Conservation (phyloP, 768 basidiomycete genomes). For the Boletus rufocinnamomeus region DNA sequence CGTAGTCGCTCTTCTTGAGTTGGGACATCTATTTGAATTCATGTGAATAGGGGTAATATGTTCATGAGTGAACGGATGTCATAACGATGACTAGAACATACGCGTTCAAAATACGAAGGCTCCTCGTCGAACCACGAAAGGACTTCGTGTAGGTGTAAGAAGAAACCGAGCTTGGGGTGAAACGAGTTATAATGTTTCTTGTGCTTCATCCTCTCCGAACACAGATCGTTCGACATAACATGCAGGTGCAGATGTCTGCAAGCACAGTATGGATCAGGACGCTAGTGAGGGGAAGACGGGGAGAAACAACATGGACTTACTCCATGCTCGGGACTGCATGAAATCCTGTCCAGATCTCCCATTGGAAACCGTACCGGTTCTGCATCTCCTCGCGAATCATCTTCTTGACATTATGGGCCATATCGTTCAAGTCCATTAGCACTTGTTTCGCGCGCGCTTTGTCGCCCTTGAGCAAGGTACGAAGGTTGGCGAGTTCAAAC, state of each 20-base stretch:
- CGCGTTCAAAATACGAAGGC: constrained; percentile 52
- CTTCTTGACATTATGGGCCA: constrained; percentile 54
- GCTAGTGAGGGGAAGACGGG: background rate
- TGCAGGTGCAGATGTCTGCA: constrained; percentile 82
- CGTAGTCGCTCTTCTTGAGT: constrained; percentile 55
- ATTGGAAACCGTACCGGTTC: constrained; percentile 68
- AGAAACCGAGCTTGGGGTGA: constrained; percentile 82
- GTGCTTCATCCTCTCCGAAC: constrained; percentile 68
- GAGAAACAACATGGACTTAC: constrained; percentile 46
- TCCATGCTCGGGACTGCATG: constrained; percentile 85
- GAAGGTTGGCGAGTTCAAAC: constrained; percentile 53
- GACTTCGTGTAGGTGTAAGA: constrained; percentile 76
- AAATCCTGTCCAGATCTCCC: constrained; percentile 81
- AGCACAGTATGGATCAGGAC: background rate
- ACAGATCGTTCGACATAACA: constrained; percentile 78
- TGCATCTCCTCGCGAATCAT: constrained; percentile 83
- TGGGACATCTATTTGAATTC: constrained; percentile 47
- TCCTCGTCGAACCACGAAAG: constrained; percentile 77
- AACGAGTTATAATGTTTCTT: constrained; percentile 95
- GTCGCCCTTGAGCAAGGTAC: constrained; percentile 54
- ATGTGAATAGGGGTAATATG: background rate
- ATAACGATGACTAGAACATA: constrained; percentile 33
- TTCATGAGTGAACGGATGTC: background rate
- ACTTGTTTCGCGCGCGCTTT: constrained; percentile 56
- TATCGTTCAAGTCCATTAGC: constrained; percentile 53